These are phyloP conservation scores for Arthrobotrys entomopaga DNA, from an alignment of 2,329 filamentous ascomycete species.

Conservation along the genomic window DNA sequence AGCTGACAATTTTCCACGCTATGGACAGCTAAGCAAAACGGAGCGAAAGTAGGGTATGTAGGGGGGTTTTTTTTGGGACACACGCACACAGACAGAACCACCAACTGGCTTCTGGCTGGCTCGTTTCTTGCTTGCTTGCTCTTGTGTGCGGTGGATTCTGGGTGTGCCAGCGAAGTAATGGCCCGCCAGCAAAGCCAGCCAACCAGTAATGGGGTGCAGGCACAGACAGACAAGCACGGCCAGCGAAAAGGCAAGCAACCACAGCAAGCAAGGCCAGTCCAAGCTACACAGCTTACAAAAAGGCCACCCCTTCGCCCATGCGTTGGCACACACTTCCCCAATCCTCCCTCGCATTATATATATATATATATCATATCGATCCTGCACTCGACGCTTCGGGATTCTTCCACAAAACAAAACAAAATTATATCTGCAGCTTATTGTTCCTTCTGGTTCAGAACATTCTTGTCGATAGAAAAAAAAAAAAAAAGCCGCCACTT, in stretches of 20 bases:
- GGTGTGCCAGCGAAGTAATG: too few species aligned
- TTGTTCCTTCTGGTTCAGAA: conserved; percentile 28
- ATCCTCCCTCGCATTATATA: conserved; percentile 24
- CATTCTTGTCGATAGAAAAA: conserved; percentile 55
- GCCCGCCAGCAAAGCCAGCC: conserved; percentile 34
- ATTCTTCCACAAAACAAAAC: conserved; percentile 8
- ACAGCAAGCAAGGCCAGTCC: conserved; percentile 20
- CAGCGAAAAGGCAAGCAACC: conserved; percentile 18
- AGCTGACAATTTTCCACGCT: conserved; percentile 55
- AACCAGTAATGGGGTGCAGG: conserved; percentile 6
- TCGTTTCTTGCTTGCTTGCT: background rate
- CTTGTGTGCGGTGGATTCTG: too few species aligned
- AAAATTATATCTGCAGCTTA: conserved; percentile 26
- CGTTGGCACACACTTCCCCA: conserved; percentile 49
- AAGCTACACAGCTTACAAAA: conserved; percentile 51
- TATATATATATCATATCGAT: conserved; percentile 32
- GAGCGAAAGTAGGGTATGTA: conserved; percentile 32
- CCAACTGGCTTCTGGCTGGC: conserved; percentile 25
- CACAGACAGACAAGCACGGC: background rate
- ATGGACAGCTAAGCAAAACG: conserved; percentile 53
- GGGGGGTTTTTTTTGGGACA: conserved; percentile 17
- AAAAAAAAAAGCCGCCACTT: conserved; percentile 40
- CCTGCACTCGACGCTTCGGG: conserved; percentile 30
- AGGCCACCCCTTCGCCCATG: conserved; percentile 43
- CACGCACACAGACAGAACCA: conserved; percentile 11